These are phyloP conservation scores for Dactylonectria estremocensis DNA, from an alignment of 2,329 filamentous ascomycete species.

Conservation along the genomic window DNA sequence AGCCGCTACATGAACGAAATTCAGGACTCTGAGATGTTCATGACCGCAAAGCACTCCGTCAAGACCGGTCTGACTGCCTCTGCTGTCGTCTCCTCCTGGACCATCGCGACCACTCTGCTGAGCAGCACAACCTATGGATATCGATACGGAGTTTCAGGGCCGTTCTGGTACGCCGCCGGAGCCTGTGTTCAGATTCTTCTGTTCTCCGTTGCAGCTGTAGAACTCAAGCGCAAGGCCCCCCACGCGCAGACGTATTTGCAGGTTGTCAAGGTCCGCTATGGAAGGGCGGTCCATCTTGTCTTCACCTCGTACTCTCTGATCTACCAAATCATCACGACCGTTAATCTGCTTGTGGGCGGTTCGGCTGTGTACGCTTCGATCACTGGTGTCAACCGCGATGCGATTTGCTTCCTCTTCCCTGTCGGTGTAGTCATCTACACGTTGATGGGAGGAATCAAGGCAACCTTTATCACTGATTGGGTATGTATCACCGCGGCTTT, in stretches of 20 bases:
- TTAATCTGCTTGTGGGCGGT: slow-evolving; percentile 29
- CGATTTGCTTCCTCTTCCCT: slow-evolving; percentile 29
- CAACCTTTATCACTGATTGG: slow-evolving; percentile 29
- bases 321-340: slow-evolving; percentile 28
- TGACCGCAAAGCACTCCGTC: slow-evolving; percentile 28
- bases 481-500: not conserved
- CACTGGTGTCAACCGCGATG: slow-evolving; percentile 31
- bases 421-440: slow-evolving; percentile 29
- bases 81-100: slow-evolving; percentile 28
- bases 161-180: slow-evolving; percentile 30
- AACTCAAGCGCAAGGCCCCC: slow-evolving; percentile 27
- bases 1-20: slow-evolving; percentile 29
- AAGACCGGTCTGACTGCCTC: slow-evolving; percentile 27
- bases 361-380: slow-evolving; percentile 30
- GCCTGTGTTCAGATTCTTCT: slow-evolving; percentile 26
- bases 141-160: slow-evolving; percentile 21
- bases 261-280: slow-evolving; percentile 25
- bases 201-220: slow-evolving; percentile 26
- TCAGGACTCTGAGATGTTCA: slow-evolving; percentile 31
- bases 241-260: slow-evolving; percentile 25
- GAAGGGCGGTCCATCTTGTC: slow-evolving; percentile 21
- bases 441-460: slow-evolving; percentile 29
- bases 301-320: slow-evolving; percentile 25
- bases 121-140: slow-evolving; percentile 27
- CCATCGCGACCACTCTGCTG: slow-evolving; percentile 26